These are phyloP conservation scores for Epichloe uncinata DNA, from an alignment of 2,329 filamentous ascomycete genomes.

Conservation along the genomic window DNA sequence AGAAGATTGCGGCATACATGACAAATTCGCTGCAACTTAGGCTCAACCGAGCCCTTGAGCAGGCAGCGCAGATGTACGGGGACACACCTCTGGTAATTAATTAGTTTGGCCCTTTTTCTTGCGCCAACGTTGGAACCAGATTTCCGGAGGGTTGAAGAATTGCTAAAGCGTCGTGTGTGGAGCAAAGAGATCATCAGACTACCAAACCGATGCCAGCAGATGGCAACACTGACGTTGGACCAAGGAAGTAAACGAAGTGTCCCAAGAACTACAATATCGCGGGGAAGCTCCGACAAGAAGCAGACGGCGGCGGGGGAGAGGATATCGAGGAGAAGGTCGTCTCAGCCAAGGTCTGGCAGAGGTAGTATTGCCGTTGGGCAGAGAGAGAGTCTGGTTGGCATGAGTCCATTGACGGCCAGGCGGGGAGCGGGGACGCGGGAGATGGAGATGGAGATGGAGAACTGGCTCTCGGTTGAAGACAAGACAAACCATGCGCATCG, in stretches of 20 bases:
- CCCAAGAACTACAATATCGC: neutral
- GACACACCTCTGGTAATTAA: neutral
- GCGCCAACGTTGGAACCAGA: neutral
- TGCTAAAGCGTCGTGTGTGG: neutral
- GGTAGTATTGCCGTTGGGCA: neutral
- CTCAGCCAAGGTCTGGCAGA: neutral
- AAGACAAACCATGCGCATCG: too few relatives aligned
- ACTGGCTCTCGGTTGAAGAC: neutral
- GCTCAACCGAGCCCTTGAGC: neutral
- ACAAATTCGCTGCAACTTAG: neutral
- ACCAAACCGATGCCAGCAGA: neutral
- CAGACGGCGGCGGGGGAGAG: neutral
- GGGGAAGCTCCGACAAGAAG: neutral
- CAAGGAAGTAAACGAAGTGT: neutral
- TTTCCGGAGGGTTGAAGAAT: neutral
- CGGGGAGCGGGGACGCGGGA: neutral
- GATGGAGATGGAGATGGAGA: neutral
- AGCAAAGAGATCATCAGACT: neutral
- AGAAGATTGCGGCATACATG: neutral
- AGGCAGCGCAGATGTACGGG: neutral
- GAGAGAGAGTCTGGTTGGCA: neutral
- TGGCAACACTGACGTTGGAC: neutral
- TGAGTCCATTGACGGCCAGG: neutral
- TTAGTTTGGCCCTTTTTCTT: neutral
- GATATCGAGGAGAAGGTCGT: neutral